Conservation (phyloP, 2,329 filamentous ascomycete species). For the Byssochlamys sp. region DNA sequence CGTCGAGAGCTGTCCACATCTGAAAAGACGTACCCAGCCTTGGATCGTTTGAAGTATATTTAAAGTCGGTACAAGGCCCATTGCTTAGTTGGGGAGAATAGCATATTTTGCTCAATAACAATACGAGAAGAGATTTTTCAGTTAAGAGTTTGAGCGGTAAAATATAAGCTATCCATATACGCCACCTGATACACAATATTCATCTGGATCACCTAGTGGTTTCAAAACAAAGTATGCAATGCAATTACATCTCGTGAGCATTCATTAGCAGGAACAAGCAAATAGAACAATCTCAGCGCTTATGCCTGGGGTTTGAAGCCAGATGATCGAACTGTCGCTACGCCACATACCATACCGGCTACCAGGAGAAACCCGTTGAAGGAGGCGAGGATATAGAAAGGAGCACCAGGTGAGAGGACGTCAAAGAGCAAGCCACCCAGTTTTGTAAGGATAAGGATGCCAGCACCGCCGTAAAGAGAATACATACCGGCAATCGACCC, state of each 20-base stretch:
- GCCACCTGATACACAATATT: neutral
- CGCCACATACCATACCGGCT: conserved; percentile 21
- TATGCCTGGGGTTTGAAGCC: neutral
- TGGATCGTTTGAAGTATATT: too few relatives aligned
- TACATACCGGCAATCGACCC: conserved; percentile 93
- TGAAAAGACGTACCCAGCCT: too few relatives aligned
- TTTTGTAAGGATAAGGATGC: conserved; percentile 86
- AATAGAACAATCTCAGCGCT: neutral
- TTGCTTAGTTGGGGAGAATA: too few relatives aligned
- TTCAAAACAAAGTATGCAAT: neutral
- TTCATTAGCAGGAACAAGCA: neutral
- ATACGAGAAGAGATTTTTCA: too few relatives aligned
- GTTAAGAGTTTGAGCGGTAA: too few relatives aligned
- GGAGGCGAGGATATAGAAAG: conserved; percentile 86
- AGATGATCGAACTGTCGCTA: conserved; percentile 2
- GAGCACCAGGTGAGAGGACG: conserved; percentile 59
- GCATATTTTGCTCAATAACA: too few relatives aligned
- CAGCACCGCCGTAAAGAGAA: conserved; percentile 77
- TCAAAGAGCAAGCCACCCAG: conserved; percentile 82
- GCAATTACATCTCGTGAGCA: neutral
- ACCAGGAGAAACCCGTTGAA: conserved; percentile 68
- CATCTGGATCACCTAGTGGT: neutral
- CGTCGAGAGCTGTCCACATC: neutral
- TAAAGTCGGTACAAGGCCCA: too few relatives aligned
- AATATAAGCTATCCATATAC: neutral